phyloP scores from a whole-genome alignment of 31 red algal species.

The Porphyra umbilicalis region DNA sequence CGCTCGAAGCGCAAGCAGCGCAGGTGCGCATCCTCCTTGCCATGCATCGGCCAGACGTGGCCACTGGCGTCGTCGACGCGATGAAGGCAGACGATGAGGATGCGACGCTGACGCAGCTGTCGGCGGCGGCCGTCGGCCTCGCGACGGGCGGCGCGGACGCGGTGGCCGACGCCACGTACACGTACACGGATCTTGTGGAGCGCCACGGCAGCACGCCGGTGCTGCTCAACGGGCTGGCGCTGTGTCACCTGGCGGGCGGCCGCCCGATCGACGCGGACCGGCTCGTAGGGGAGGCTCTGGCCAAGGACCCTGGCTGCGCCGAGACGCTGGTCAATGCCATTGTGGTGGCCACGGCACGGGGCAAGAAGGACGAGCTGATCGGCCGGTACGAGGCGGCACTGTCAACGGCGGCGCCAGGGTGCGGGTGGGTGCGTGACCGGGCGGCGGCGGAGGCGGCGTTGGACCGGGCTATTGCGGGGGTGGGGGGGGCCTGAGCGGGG shows the following conservation, averaged over 20 bases:
- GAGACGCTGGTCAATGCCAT: conserved; percentile 83
- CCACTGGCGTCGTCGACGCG: conserved; percentile 42
- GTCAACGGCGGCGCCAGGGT: neutral
- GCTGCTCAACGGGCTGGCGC: conserved; percentile 83
- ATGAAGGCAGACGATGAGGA: conserved; percentile 81
- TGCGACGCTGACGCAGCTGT: conserved; percentile 71
- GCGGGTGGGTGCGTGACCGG: neutral
- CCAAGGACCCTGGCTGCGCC: conserved; percentile 78
- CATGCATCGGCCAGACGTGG: conserved; percentile 84
- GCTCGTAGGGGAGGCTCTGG: conserved; percentile 69
- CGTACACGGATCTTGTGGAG: conserved; percentile 77
- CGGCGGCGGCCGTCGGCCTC: conserved; percentile 62
- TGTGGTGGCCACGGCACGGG: neutral
- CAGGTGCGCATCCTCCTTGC: conserved; percentile 70
- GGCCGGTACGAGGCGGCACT: neutral
- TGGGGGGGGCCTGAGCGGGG: neutral
- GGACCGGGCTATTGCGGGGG: neutral
- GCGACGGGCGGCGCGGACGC: conserved; percentile 43
- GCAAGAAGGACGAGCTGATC: neutral
- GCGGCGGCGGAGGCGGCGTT: neutral
- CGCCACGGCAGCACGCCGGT: conserved; percentile 81
- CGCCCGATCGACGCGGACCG: conserved; percentile 62
- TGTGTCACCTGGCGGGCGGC: conserved; percentile 70
- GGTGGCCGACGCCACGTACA: conserved; percentile 75
- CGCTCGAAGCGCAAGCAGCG: conserved; percentile 56